Percentiles rank a stretch among this genome's conserved stretches.
phyloP scores from a whole-genome alignment of 1,284 basidiomycete species.

The Trichosporon faecale region DNA sequence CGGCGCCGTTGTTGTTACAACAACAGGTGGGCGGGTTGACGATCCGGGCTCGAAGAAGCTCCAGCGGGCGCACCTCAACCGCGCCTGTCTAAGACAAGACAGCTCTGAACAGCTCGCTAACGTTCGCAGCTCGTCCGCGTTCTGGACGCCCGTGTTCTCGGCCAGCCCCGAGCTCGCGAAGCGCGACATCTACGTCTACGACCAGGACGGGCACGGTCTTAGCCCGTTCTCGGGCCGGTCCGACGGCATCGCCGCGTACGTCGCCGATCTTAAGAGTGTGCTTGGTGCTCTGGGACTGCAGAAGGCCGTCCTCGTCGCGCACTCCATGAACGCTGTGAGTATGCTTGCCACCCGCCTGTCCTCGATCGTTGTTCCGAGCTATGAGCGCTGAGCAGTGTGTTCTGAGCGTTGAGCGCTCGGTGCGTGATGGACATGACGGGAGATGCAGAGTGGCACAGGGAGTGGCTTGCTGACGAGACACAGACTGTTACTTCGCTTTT shows the following conservation, averaged over 20 bases:
- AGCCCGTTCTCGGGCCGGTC: slow-evolving; percentile 26
- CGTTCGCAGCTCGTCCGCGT: slow-evolving; percentile 48
- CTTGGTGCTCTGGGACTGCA: slow-evolving; percentile 22
- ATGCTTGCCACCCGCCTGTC: too few relatives aligned
- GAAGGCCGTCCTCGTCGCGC: slow-evolving; percentile 32
- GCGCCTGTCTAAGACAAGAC: too few relatives aligned
- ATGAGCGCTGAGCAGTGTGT: too few relatives aligned
- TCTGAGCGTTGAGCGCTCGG: too few relatives aligned
- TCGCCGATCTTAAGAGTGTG: slow-evolving; percentile 29
- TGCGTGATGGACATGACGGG: too few relatives aligned
- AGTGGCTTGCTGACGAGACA: slow-evolving; percentile 3
- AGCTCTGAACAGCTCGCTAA: neutral
- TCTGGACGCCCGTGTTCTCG: slow-evolving; percentile 30
- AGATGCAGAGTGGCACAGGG: too few relatives aligned
- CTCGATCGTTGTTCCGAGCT: too few relatives aligned
- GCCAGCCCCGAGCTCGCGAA: slow-evolving; percentile 18
- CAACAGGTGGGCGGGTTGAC: too few relatives aligned
- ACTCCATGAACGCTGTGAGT: slow-evolving; percentile 41
- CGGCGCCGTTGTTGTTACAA: too few relatives aligned
- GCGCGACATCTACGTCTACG: slow-evolving; percentile 30
- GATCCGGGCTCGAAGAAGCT: too few relatives aligned
- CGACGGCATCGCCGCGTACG: slow-evolving; percentile 20
- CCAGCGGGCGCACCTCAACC: too few relatives aligned
- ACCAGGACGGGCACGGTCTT: slow-evolving; percentile 36
- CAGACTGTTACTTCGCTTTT: slow-evolving; percentile 33